These are phyloP conservation scores for Cladophialophora yegresii DNA, from an alignment of 2,329 filamentous ascomycete species.

Conservation along the genomic window DNA sequence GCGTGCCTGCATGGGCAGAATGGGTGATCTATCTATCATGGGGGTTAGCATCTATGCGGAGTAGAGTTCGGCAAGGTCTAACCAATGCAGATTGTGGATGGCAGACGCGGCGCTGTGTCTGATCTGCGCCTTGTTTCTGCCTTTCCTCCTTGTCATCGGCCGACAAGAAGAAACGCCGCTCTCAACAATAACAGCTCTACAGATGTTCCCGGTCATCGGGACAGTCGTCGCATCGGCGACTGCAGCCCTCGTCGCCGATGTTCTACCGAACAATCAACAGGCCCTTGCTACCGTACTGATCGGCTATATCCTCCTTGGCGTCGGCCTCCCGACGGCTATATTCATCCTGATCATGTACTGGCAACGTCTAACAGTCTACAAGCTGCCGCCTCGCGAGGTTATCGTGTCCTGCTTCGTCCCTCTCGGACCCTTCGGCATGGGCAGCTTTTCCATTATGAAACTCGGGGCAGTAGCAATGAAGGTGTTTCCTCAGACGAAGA, in stretches of 20 bases:
- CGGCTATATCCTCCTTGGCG: slow-evolving; percentile 71
- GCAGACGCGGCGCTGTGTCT: slow-evolving; percentile 57
- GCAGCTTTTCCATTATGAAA: slow-evolving; percentile 60
- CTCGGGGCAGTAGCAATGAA: slow-evolving; percentile 50
- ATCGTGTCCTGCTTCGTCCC: slow-evolving; percentile 70
- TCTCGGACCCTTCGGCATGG: slow-evolving; percentile 66
- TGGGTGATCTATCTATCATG: slow-evolving; percentile 59
- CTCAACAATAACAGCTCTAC: slow-evolving; percentile 63
- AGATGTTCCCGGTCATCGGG: slow-evolving; percentile 67
- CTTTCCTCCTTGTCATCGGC: slow-evolving; percentile 44
- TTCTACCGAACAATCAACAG: slow-evolving; percentile 43
- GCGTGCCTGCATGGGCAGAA: slow-evolving; percentile 60
- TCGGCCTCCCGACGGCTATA: slow-evolving; percentile 57
- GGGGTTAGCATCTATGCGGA: slow-evolving; percentile 38
- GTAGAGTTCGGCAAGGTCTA: neutral
- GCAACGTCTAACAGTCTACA: slow-evolving; percentile 66
- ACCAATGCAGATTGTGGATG: slow-evolving; percentile 52
- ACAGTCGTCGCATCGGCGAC: slow-evolving; percentile 66
- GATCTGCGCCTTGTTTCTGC: slow-evolving; percentile 54
- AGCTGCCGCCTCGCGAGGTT: slow-evolving; percentile 65
- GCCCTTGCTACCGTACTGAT: slow-evolving; percentile 63
- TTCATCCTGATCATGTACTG: slow-evolving; percentile 69
- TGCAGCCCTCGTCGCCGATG: slow-evolving; percentile 55
- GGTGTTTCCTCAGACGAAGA: slow-evolving; percentile 39
- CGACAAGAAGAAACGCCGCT: slow-evolving; percentile 49